These are phyloP conservation scores for Eremomyces bilateralis DNA, from an alignment of 495 filamentous ascomycete genomes.

Conservation along the genomic window DNA sequence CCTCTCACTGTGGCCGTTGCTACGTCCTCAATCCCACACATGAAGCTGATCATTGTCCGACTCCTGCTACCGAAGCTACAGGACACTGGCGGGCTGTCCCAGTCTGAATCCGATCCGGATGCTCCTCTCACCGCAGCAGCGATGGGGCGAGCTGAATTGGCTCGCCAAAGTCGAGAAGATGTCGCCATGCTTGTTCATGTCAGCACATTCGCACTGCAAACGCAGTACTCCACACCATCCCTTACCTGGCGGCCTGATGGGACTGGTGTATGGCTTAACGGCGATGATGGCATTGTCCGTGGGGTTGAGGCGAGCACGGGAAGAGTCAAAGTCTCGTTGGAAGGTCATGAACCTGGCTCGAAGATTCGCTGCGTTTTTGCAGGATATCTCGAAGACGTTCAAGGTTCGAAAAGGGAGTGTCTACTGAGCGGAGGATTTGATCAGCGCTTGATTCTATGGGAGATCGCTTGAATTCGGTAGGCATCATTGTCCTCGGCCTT, in stretches of 20 bases:
- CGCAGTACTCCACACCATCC: constrained; percentile 42
- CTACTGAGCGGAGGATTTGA: constrained; percentile 51
- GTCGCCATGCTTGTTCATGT: constrained; percentile 36
- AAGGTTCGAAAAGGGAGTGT: constrained; percentile 25
- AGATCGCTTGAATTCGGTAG: too few species aligned
- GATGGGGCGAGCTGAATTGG: constrained; percentile 20
- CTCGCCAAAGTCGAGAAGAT: constrained; percentile 33
- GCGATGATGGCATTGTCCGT: constrained; percentile 43
- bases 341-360: constrained; percentile 34
- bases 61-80: constrained; percentile 29
- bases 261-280: constrained; percentile 45
- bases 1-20: constrained; percentile 35
- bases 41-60: constrained; percentile 44
- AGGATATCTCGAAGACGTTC: constrained; percentile 19
- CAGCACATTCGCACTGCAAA: constrained; percentile 43
- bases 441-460: constrained; percentile 40
- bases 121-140: background rate
- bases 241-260: constrained; percentile 44
- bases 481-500: too few species aligned
- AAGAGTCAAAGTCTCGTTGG: constrained; percentile 29
- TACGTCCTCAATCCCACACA: constrained; percentile 37
- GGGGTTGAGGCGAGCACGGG: constrained; percentile 41
- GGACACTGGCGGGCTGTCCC: background rate
- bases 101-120: background rate
- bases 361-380: constrained; percentile 48